Evolutionary conservation across 2,329 filamentous ascomycete species (phyloP), one percentile per base, ranked within the genome.

Genomic region (Trichoderma lentiforme): DNA sequence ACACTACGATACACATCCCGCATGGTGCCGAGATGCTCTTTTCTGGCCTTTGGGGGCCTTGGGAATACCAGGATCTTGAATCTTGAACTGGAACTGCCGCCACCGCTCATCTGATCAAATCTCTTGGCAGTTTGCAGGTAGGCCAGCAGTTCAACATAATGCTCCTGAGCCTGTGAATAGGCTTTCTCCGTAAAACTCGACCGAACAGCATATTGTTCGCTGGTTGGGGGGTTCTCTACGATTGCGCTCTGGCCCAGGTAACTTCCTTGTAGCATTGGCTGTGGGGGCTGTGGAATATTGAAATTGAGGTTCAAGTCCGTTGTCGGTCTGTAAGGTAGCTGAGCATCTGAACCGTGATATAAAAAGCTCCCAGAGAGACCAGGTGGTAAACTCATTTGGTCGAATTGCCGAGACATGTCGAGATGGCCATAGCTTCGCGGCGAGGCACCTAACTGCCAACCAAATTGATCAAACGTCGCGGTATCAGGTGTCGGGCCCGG

Each of bases 141-240:
- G 11, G 89, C 82, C 4, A 95, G 82, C 8, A 95, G 85, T 74
- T 93, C 90, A 62, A 92, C 84, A 80, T 95, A 95, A 36, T 91
- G 87, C 74, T 86, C 86, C 78, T 94, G 91, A n/a, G 92, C 92
- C 82, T 90, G 90, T 15, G 87, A 84, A 28, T 94, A 82, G 3
- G 89, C 88, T 74, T 89, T 91, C 74, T 94, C 92, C 74, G 89
- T 91, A 77, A 93, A 93, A 9, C 81, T 82, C 18, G 74, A 74
- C 39, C 76, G 78, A 36, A 11, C 36, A 18, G 43, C 32, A n/a
- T 53, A 39, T 30, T 69, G 70, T 9, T 69, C 24, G 30, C 28
- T 66, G 21, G 32, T 9, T 5, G 39, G 6, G 18, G 9, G 15
- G 6, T 26, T 8, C 11, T 65, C 71, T 34, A 51, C 28, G 30